A percentile compares a stretch with the other conserved stretches of the same genome.
These are phyloP conservation scores for Phytophthora parvispora DNA, from an alignment of 352 stramenopile species.

Conservation along the genomic window DNA sequence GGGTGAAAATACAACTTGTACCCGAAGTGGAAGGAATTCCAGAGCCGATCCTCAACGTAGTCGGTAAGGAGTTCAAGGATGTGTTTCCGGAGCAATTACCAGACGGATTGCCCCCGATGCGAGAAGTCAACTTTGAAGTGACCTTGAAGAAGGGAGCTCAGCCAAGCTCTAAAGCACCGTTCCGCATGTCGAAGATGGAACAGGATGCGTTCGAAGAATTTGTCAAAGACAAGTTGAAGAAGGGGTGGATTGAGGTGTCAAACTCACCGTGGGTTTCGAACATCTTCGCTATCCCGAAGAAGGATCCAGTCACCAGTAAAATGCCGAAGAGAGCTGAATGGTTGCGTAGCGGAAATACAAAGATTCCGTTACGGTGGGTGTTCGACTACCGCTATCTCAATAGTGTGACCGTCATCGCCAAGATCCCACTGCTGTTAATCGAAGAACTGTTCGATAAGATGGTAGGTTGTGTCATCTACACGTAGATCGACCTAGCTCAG, in stretches of 20 bases:
- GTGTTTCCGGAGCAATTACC: conserved; percentile 18
- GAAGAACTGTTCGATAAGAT: conserved; percentile 30
- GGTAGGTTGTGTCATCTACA: conserved; percentile 18
- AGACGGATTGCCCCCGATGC: conserved; percentile 8
- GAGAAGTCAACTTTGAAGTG: conserved; percentile 19
- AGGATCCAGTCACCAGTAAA: background rate
- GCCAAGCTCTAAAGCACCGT: conserved; percentile 10
- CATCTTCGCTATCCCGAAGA: conserved; percentile 18
- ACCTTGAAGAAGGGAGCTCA: conserved; percentile 14
- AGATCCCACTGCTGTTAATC: conserved; percentile 24
- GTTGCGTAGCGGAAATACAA: conserved; percentile 13
- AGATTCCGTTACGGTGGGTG: conserved; percentile 14
- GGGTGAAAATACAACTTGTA: conserved; percentile 2
- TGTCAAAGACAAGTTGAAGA: conserved; percentile 16
- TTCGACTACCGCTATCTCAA: conserved; percentile 26
- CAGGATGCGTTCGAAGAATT: conserved; percentile 15
- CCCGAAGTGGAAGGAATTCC: background rate
- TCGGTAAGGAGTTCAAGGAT: conserved; percentile 10
- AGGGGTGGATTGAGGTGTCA: conserved; percentile 20
- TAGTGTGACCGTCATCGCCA: conserved; percentile 5
- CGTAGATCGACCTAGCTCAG: conserved; percentile 33
- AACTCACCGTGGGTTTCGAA: conserved; percentile 1
- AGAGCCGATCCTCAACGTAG: conserved; percentile 7
- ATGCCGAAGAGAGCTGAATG: conserved; percentile 4
- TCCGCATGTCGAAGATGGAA: conserved; percentile 20